These are phyloP conservation scores for Boletus rubropictus DNA, from an alignment of 768 basidiomycete species.

Conservation along the genomic window DNA sequence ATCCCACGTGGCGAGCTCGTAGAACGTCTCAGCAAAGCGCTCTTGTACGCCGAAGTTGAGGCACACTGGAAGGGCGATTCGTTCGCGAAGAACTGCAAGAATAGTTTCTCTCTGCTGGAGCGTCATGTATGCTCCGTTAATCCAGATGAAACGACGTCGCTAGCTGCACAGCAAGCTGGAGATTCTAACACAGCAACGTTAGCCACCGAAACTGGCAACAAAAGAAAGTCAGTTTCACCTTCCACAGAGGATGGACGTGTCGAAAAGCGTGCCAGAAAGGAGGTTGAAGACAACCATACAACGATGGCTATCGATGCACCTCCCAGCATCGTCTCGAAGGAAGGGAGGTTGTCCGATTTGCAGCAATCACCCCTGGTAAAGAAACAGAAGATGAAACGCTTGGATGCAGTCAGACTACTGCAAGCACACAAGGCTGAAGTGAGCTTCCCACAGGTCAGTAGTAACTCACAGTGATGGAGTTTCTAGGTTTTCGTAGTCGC, in stretches of 20 bases:
- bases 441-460: slow-evolving; percentile 14
- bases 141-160: slow-evolving; percentile 21
- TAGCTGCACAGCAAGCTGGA: slow-evolving; percentile 16
- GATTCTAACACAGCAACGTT: slow-evolving; percentile 7
- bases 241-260: slow-evolving; percentile 43
- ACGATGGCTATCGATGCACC: slow-evolving; percentile 33
- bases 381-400: slow-evolving; percentile 34
- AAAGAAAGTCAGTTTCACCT: slow-evolving; percentile 49
- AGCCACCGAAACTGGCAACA: slow-evolving; percentile 28
- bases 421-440: slow-evolving; percentile 62
- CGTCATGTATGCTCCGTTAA: slow-evolving; percentile 64
- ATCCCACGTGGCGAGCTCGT: slow-evolving; percentile 78
- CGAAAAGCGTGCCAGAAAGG: slow-evolving; percentile 61
- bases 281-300: slow-evolving; percentile 34
- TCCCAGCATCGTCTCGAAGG: slow-evolving; percentile 11
- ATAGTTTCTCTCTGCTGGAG: slow-evolving; percentile 69
- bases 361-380: slow-evolving; percentile 21
- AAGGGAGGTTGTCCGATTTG: slow-evolving; percentile 16
- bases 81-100: slow-evolving; percentile 60
- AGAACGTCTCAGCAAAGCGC: slow-evolving; percentile 72
- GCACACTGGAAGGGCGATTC: slow-evolving; percentile 69
- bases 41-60: slow-evolving; percentile 80
- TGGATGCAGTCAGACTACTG: slow-evolving; percentile 42
- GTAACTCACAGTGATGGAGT: slow-evolving; percentile 2
- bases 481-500: slow-evolving; percentile 73